These are phyloP conservation scores for Neurospora sp. DNA, from an alignment of 495 filamentous ascomycete genomes.

Conservation along the genomic window DNA sequence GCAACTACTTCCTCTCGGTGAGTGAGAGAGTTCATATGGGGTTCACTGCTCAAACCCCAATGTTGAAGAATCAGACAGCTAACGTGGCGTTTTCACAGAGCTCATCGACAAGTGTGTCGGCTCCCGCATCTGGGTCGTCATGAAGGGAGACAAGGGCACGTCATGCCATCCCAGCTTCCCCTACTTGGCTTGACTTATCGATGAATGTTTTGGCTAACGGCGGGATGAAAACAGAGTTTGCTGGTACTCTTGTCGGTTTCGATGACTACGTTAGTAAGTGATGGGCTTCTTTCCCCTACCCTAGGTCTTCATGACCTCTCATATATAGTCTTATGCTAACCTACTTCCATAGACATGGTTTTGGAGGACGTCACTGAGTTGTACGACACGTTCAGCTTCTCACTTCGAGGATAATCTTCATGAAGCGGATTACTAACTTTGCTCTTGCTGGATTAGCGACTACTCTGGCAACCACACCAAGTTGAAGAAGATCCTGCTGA, in stretches of 20 bases:
- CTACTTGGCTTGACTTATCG: background rate
- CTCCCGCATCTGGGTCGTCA: conserved; percentile 95
- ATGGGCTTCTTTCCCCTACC: background rate
- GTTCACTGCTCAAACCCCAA: background rate
- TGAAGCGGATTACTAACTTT: conserved; percentile 1
- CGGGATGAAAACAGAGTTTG: conserved; percentile 57
- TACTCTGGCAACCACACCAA: conserved; percentile 78
- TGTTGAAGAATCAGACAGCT: background rate
- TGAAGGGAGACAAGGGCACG: conserved; percentile 97
- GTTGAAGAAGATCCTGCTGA: conserved; percentile 88
- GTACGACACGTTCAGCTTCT: conserved; percentile 41
- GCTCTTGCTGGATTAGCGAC: conserved; percentile 46
- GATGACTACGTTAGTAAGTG: conserved; percentile 99
- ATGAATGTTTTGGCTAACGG: conserved; percentile 6
- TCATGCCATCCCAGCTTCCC: background rate
- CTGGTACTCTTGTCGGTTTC: conserved; percentile 85
- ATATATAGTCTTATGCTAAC: background rate
- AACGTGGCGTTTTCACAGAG: conserved; percentile 44
- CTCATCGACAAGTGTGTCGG: conserved; percentile 98
- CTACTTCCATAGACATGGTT: conserved; percentile 70
- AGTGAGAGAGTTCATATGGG: conserved; percentile 5
- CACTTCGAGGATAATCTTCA: background rate
- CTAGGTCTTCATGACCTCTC: background rate
- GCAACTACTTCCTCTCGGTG: conserved; percentile 71
- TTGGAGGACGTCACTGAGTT: conserved; percentile 95